A percentile compares a stretch with the other conserved stretches of the same genome.
phyloP scores from a whole-genome alignment of 2,329 filamentous ascomycete species.

The Arachnopeziza araneosa region DNA sequence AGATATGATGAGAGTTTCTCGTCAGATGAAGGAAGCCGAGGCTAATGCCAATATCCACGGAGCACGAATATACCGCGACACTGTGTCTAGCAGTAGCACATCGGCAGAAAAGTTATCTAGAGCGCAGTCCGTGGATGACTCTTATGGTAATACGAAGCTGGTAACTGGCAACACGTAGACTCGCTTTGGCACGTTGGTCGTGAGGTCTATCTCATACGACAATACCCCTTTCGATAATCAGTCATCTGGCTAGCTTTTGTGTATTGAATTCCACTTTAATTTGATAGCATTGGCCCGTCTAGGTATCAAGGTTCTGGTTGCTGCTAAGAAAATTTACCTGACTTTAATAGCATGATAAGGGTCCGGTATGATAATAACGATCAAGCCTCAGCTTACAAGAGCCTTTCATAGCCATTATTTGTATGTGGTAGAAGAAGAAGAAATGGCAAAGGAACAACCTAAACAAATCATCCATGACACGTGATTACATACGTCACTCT shows the following conservation, averaged over 20 bases:
- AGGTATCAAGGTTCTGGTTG: no score
- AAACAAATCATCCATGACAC: no score
- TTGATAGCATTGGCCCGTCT: no score
- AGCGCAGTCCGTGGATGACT: neutral
- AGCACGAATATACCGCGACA: neutral
- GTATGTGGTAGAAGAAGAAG: no score
- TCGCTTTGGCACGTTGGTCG: neutral
- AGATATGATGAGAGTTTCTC: slow-evolving; percentile 18
- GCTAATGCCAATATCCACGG: neutral
- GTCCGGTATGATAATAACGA: no score
- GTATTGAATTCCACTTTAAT: no score
- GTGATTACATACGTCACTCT: neutral
- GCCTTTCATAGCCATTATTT: no score
- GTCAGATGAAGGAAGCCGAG: slow-evolving; percentile 1
- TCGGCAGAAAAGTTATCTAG: neutral
- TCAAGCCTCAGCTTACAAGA: no score
- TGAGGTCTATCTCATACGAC: neutral
- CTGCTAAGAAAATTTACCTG: no score
- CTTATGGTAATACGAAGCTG: neutral
- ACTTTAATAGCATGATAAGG: no score
- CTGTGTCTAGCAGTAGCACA: neutral
- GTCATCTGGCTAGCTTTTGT: no score
- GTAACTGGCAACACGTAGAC: neutral
- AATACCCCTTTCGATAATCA: neutral
- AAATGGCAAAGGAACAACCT: no score